These are phyloP conservation scores for Dactylellina drechsleri DNA, from an alignment of 2,329 filamentous ascomycete species.

Conservation along the genomic window DNA sequence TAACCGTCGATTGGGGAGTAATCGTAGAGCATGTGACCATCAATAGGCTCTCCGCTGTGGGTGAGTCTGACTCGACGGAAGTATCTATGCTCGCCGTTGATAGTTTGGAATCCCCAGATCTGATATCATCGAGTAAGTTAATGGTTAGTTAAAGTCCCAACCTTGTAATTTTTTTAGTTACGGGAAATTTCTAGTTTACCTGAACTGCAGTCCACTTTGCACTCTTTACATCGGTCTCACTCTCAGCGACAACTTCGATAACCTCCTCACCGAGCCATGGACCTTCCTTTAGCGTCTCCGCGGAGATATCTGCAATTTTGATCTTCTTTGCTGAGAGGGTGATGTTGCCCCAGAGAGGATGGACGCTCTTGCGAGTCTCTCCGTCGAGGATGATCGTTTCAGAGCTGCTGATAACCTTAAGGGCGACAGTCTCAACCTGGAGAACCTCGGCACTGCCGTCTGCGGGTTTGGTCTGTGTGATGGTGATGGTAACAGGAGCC, in stretches of 20 bases:
- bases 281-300: slow-evolving; percentile 68
- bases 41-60: slow-evolving; percentile 59
- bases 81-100: slow-evolving; percentile 63
- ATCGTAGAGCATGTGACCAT: slow-evolving; percentile 44
- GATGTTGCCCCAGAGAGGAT: slow-evolving; percentile 82
- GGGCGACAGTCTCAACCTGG: slow-evolving; percentile 76
- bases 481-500: slow-evolving; percentile 71
- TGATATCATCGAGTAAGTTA: slow-evolving; percentile 52
- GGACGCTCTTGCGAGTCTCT: slow-evolving; percentile 64
- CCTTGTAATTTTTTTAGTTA: no score
- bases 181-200: slow-evolving; percentile 59
- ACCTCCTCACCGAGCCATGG: slow-evolving; percentile 69
- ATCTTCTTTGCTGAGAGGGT: slow-evolving; percentile 70
- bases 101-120: slow-evolving; percentile 65
- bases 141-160: neutral
- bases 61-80: slow-evolving; percentile 63
- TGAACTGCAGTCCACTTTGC: slow-evolving; percentile 69
- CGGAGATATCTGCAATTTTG: slow-evolving; percentile 63
- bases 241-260: slow-evolving; percentile 66
- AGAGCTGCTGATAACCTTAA: slow-evolving; percentile 74
- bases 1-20: slow-evolving; percentile 19
- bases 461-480: slow-evolving; percentile 59
- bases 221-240: slow-evolving; percentile 63
- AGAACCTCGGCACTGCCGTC: slow-evolving; percentile 69
- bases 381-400: slow-evolving; percentile 69